Conservation (phyloP, 2,329 filamentous ascomycete species). For the Hymenoscyphus infarciens region DNA sequence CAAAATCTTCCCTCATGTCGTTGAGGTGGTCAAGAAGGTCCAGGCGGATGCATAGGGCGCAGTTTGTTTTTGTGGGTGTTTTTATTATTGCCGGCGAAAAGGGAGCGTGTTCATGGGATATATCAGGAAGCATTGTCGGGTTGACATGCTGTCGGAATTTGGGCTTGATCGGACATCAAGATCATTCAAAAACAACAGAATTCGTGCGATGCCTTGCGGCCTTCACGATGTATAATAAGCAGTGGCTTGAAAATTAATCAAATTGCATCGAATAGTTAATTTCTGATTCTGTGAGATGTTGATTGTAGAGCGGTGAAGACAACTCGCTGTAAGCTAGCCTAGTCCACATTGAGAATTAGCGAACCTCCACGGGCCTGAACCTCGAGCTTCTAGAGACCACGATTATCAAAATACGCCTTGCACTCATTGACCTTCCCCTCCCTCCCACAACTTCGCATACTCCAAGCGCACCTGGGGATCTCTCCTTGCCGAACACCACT, state of each 20-base stretch:
- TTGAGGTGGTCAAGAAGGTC: constrained; percentile 78
- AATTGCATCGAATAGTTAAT: neutral
- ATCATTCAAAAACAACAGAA: neutral
- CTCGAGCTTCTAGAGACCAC: constrained; percentile 25
- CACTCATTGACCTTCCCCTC: constrained; percentile 5
- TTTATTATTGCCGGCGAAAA: constrained; percentile 13
- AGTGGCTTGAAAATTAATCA: neutral
- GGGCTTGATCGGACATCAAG: constrained; percentile 2
- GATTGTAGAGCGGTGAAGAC: neutral
- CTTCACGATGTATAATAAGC: constrained; percentile 1
- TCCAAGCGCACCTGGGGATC: constrained; percentile 5
- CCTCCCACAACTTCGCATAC: neutral
- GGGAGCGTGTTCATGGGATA: constrained; percentile 16
- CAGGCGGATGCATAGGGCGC: constrained; percentile 48
- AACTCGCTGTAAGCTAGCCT: neutral
- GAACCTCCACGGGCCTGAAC: constrained; percentile 3
- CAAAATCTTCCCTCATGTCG: constrained; percentile 71
- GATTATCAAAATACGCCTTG: constrained; percentile 20
- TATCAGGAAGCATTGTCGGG: constrained; percentile 4
- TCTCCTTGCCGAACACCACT: neutral
- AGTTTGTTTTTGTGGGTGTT: constrained; percentile 10
- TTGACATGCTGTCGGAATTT: neutral
- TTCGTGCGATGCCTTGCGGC: neutral
- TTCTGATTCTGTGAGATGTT: neutral
- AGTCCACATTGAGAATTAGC: constrained; percentile 16